A percentile compares a stretch with the other conserved stretches of the same genome.
These are phyloP conservation scores for Schizopora paradoxa DNA, from an alignment of 1,284 basidiomycete species.

Conservation along the genomic window DNA sequence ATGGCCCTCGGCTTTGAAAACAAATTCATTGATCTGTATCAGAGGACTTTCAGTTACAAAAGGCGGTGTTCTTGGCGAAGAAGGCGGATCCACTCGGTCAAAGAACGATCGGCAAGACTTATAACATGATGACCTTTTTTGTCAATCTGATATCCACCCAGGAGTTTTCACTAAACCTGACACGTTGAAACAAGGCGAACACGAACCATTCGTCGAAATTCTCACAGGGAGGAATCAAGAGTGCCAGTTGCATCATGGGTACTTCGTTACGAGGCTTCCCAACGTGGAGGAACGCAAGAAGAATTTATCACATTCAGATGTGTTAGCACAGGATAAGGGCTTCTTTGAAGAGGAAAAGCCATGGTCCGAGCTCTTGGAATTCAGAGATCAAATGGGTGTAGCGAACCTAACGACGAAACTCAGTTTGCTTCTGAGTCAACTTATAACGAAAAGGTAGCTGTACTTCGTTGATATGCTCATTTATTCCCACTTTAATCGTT, in stretches of 20 bases:
- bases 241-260: constrained; percentile 29
- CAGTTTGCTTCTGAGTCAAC: constrained; percentile 27
- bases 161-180: constrained; percentile 38
- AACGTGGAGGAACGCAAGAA: constrained; percentile 28
- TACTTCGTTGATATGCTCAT: background rate
- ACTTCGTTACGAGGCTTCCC: constrained; percentile 33
- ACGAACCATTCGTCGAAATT: constrained; percentile 28
- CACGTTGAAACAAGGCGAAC: constrained; percentile 19
- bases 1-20: background rate
- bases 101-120: constrained; percentile 30
- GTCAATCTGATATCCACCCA: constrained; percentile 12
- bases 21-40: background rate
- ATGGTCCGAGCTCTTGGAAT: constrained; percentile 21
- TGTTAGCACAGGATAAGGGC: constrained; percentile 24
- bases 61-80: constrained; percentile 31
- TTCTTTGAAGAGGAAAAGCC: constrained; percentile 30
- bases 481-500: background rate
- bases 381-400: constrained; percentile 29
- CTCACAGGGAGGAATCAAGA: constrained; percentile 31
- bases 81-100: constrained; percentile 29
- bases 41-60: constrained; percentile 40
- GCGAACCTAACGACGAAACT: constrained; percentile 27
- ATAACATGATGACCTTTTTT: background rate
- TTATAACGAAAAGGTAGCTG: constrained; percentile 30
- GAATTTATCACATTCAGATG: constrained; percentile 23